phyloP scores from a whole-genome alignment of 257 asterid genomes.

The Solanum corneliomulleri region DNA sequence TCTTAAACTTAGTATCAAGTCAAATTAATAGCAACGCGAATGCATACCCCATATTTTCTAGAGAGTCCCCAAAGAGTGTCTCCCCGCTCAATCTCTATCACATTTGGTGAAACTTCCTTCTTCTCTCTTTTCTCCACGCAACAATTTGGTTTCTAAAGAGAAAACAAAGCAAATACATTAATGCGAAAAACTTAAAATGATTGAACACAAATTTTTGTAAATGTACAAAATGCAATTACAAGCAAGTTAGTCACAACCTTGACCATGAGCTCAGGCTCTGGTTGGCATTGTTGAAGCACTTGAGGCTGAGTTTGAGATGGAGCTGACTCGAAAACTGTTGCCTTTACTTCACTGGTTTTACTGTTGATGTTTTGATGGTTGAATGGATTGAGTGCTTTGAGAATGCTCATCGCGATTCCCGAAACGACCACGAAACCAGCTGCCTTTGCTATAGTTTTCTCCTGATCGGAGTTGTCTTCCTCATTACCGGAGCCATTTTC shows the following conservation, averaged over 20 bases:
- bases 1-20: too few species aligned
- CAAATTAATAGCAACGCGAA: too few species aligned
- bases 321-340: constrained; percentile 2
- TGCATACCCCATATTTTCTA: constrained; percentile 21
- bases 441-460: constrained; percentile 16
- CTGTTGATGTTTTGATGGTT: background rate
- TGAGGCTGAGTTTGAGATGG: background rate
- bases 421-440: constrained; percentile 23
- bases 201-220: too few species aligned
- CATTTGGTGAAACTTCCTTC: constrained; percentile 7
- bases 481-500: background rate
- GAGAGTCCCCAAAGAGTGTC: constrained; percentile 35
- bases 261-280: background rate
- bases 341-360: background rate
- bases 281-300: background rate
- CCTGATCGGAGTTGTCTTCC: constrained; percentile 6
- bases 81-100: constrained; percentile 24
- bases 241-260: background rate
- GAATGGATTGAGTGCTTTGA: constrained; percentile 24
- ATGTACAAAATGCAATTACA: too few species aligned
- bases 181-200: too few species aligned
- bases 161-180: background rate
- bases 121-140: background rate
- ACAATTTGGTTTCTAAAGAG: constrained; percentile 3
- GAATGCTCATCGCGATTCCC: constrained; percentile 29